These are phyloP conservation scores for Colletotrichum limetticola DNA, from an alignment of 2,329 filamentous ascomycete species.

Conservation along the genomic window DNA sequence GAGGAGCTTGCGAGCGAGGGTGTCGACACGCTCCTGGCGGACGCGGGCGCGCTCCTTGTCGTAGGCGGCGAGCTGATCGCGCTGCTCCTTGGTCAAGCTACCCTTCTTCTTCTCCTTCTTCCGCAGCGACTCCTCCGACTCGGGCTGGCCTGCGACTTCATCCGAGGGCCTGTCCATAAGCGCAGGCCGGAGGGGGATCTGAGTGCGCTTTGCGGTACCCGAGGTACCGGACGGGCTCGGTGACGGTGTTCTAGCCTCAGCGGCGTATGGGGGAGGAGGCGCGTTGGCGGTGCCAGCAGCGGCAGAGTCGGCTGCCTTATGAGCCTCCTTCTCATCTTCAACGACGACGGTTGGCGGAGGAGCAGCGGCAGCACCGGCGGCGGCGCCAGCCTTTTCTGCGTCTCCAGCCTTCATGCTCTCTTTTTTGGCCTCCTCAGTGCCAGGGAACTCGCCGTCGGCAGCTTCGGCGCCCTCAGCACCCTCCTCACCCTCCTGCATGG, in stretches of 20 bases:
- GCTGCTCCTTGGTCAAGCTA: slow-evolving; percentile 88
- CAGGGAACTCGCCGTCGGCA: slow-evolving; percentile 65
- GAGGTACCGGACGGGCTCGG: slow-evolving; percentile 50
- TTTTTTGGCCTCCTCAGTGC: slow-evolving; percentile 65
- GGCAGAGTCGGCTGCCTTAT: slow-evolving; percentile 31
- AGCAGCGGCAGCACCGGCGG: slow-evolving; percentile 37
- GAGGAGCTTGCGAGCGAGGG: slow-evolving; percentile 83
- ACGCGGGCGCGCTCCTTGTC: slow-evolving; percentile 86
- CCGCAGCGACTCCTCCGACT: slow-evolving; percentile 64
- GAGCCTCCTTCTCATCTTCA: slow-evolving; percentile 47
- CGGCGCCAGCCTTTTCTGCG: slow-evolving; percentile 40
- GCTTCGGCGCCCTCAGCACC: slow-evolving; percentile 67
- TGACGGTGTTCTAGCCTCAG: slow-evolving; percentile 48
- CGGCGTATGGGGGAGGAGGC: slow-evolving; percentile 43
- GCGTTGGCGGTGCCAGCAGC: slow-evolving; percentile 33
- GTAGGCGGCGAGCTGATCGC: slow-evolving; percentile 88
- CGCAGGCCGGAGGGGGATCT: slow-evolving; percentile 82
- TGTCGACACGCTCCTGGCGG: slow-evolving; percentile 90
- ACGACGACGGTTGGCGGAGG: slow-evolving; percentile 53
- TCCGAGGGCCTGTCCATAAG: slow-evolving; percentile 87
- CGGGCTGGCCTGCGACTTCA: slow-evolving; percentile 76
- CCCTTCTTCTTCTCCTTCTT: slow-evolving; percentile 84
- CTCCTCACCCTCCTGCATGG: slow-evolving; percentile 82
- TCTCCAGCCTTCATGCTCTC: slow-evolving; percentile 61
- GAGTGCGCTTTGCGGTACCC: slow-evolving; percentile 52